phyloP scores from a whole-genome alignment of 2,329 filamentous ascomycete species.

The Talaromyces amestolkiae region DNA sequence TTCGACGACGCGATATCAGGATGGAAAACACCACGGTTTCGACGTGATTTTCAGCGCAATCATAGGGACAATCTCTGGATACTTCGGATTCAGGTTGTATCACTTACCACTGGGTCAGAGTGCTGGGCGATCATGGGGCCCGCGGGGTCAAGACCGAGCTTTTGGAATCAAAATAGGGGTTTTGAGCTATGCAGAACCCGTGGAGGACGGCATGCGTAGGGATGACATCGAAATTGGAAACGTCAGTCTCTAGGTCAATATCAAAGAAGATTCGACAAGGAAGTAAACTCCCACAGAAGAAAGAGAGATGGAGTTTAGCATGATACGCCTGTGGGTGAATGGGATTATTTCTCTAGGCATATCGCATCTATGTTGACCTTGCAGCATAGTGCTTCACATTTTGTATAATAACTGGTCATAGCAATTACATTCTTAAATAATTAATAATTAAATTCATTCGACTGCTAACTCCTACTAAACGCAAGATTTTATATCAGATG shows the following conservation, averaged over 20 bases:
- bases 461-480: too few relatives aligned
- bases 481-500: too few relatives aligned
- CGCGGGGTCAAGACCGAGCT: not conserved
- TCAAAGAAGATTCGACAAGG: not conserved
- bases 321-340: not conserved
- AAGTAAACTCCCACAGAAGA: too few relatives aligned
- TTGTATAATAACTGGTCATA: not conserved
- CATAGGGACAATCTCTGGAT: not conserved
- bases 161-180: not conserved
- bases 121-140: not conserved
- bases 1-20: not conserved
- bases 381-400: not conserved
- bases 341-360: not conserved
- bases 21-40: not conserved
- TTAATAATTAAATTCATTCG: too few relatives aligned
- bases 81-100: not conserved
- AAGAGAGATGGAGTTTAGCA: not conserved
- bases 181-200: not conserved
- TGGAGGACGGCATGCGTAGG: not conserved
- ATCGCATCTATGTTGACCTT: too few relatives aligned
- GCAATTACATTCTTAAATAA: not conserved
- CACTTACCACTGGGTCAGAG: not conserved
- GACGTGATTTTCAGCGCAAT: not conserved
- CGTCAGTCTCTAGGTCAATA: not conserved
- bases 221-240: not conserved